Base-by-base conservation (phyloP, 495 filamentous ascomycete genomes). In the Trichoderma orchidacearum region DNA sequence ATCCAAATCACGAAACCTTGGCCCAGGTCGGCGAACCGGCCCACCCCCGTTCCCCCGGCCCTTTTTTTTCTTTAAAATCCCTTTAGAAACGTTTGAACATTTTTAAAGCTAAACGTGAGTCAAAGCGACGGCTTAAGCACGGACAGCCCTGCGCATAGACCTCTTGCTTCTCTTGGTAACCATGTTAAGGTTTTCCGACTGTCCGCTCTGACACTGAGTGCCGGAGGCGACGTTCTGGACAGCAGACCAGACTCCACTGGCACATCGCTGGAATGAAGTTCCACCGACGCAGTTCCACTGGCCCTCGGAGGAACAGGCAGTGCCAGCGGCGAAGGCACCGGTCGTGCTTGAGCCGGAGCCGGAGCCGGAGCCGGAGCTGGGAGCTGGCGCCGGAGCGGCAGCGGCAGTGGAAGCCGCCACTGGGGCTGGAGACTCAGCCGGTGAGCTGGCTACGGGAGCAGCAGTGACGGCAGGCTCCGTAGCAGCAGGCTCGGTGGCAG, bases 231-330 rank as follows among this genome's bases (percentile, higher is more conserved):
- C 59, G 1, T 41, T 34, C 66, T 68, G 68, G 34, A 63, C 48
- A 9, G 67, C 60, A 3, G 73, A 71, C 73, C 73, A 76, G 0
- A 30, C n/a, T 21, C 73, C 73, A 30, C 68, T 63, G 32, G 64
- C 73, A 53, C 73, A 76, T 38, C 70, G 70, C 63, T 76, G 72
- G 66, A 67, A 76, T 50, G 62, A 63, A 15, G 63, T 63, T 15
- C 66, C 66, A 29, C 65, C 70, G 41, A 74, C 36, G 63, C 73
- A 76, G 68, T 73, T 73, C 71, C 69, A 76, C 45, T 60, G 61
- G 12, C 73, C 73, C 54, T 74, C 73, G 29, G 67, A 28, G 53
- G 60, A 63, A 68, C 73, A 76, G 30, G 69, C 58, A 28, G 64
- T 59, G 29, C 66, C 63, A 17, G 66, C 65, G 0, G 65, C 55